A percentile compares a stretch with the other conserved stretches of the same genome.
These are phyloP conservation scores for Plasmodium cynomolgi DNA, from an alignment of 169 alveolate genomes.

Conservation along the genomic window DNA sequence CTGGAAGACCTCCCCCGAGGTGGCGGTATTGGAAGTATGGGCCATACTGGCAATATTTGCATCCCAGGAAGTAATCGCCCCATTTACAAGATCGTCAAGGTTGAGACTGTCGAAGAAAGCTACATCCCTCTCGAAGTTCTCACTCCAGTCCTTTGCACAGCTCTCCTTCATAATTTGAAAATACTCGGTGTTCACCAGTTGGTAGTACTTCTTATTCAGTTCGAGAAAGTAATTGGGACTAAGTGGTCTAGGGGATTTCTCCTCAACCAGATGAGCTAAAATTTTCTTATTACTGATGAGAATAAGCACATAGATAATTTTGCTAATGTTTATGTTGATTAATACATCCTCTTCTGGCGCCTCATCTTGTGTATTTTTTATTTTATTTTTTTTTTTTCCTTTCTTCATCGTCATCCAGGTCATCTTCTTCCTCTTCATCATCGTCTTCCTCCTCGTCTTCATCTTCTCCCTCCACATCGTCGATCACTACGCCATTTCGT, in stretches of 20 bases:
- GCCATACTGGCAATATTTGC: background rate
- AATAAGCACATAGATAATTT: constrained; percentile 34
- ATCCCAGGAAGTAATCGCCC: background rate
- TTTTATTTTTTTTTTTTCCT: constrained; percentile 1
- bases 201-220: constrained; percentile 49
- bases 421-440: constrained; percentile 24
- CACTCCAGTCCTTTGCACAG: constrained; percentile 10
- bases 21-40: background rate
- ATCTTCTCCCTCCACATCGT: background rate
- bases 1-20: background rate
- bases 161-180: constrained; percentile 20
- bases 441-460: background rate
- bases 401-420: constrained; percentile 7
- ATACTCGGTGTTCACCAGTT: constrained; percentile 19
- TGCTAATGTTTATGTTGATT: constrained; percentile 35
- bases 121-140: constrained; percentile 25
- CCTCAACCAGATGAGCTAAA: constrained; percentile 7
- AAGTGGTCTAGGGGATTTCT: background rate
- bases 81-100: constrained; percentile 7
- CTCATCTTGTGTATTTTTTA: constrained; percentile 6
- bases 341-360: constrained; percentile 26
- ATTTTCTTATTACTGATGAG: constrained; percentile 44
- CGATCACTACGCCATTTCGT: background rate
- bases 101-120: constrained; percentile 13
- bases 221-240: constrained; percentile 25